These are phyloP conservation scores for Lachnellula hyalina DNA, from an alignment of 2,329 filamentous ascomycete genomes.

Conservation along the genomic window DNA sequence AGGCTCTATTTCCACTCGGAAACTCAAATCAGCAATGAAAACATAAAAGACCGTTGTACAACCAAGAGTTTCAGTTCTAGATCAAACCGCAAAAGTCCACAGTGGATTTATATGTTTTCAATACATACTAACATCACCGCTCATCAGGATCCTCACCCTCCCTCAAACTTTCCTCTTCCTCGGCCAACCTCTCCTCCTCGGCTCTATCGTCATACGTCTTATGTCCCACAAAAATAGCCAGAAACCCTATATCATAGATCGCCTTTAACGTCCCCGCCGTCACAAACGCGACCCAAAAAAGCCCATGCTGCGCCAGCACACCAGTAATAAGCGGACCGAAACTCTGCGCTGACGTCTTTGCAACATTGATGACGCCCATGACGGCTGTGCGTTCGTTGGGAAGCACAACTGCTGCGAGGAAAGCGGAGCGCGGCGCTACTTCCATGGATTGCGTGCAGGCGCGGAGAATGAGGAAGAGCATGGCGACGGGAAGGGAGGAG, in stretches of 20 bases:
- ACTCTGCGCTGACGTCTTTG: slow-evolving; percentile 60
- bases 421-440: slow-evolving; percentile 62
- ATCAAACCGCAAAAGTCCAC: not conserved
- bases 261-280: slow-evolving; percentile 59
- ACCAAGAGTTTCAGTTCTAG: not conserved
- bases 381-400: slow-evolving; percentile 64
- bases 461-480: slow-evolving; percentile 57
- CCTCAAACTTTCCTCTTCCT: slow-evolving; percentile 18
- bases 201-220: slow-evolving; percentile 25
- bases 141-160: slow-evolving; percentile 16
- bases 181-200: slow-evolving; percentile 16
- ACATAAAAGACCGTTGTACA: not conserved
- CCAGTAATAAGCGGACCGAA: slow-evolving; percentile 60
- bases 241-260: slow-evolving; percentile 53
- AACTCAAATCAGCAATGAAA: not conserved
- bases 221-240: slow-evolving; percentile 42
- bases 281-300: slow-evolving; percentile 60
- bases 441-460: slow-evolving; percentile 65
- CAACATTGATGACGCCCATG: slow-evolving; percentile 65
- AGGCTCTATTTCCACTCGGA: not conserved
- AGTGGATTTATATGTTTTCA: not conserved
- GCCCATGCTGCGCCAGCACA: slow-evolving; percentile 47
- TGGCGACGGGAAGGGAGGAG: slow-evolving; percentile 44
- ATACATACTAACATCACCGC: not conserved
- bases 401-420: slow-evolving; percentile 60